A percentile compares a stretch with the other conserved stretches of the same genome.
Conservation (phyloP, 2,329 filamentous ascomycete species). For the Blumeria graminis region DNA sequence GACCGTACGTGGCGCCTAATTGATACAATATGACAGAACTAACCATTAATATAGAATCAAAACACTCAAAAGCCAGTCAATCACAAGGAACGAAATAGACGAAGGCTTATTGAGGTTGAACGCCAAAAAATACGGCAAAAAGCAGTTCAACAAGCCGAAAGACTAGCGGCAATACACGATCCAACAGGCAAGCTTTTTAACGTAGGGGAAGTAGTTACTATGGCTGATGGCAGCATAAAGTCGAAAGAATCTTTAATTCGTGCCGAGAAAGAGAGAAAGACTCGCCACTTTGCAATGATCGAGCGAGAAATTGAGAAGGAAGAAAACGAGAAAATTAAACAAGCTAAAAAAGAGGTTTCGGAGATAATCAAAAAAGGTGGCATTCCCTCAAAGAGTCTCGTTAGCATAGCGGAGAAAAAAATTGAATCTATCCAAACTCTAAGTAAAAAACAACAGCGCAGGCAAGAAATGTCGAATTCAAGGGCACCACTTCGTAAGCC, state of each 20-base stretch:
- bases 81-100: constrained; percentile 15
- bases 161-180: constrained; percentile 14
- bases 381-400: neutral
- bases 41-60: neutral
- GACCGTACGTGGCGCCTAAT: neutral
- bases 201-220: constrained; percentile 11
- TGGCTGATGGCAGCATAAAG: constrained; percentile 13
- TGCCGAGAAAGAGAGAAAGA: constrained; percentile 3
- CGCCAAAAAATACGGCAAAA: constrained; percentile 13
- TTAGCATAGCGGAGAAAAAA: neutral
- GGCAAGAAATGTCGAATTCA: constrained; percentile 7
- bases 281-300: neutral
- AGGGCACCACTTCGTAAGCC: constrained; percentile 9
- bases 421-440: constrained; percentile 3
- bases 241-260: constrained; percentile 8
- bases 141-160: constrained; percentile 13
- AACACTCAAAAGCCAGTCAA: constrained; percentile 15
- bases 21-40: neutral
- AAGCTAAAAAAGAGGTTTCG: constrained; percentile 1
- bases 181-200: constrained; percentile 15
- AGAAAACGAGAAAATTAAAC: constrained; percentile 4
- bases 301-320: constrained; percentile 4
- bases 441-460: constrained; percentile 8
- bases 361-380: neutral
- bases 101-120: constrained; percentile 14